Evolutionary conservation across 2,329 filamentous ascomycete genomes (phyloP), one percentile per base, ranked within the genome.

Genomic region (Diaporthe helianthi): DNA sequence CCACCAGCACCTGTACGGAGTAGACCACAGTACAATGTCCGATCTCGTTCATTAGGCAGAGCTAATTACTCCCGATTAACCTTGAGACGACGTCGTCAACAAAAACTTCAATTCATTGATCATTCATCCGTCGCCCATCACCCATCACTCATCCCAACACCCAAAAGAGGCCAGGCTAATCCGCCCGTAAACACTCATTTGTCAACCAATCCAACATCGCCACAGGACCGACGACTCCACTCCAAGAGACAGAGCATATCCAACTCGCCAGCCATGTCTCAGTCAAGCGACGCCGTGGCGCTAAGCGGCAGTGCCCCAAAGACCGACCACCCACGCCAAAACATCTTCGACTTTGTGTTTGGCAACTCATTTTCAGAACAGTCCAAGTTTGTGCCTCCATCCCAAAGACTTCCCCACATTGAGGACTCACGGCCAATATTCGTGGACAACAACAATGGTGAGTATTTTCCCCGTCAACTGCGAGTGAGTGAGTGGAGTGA

Each of bases 361-460:
- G 76, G 78, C 69, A 77, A 79, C 54, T 80, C 81, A 0, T 82
- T 82, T 44, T 70, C 75, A 31, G 63, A 71, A 2, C 73, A 78
- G 64, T 78, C 71, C 55, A 74, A 75, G 4, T 77, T 75, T 65
- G 73, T 75, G 0, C 76, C 79, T 13, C 60, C 74, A 1, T 71
- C 73, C 3, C 79, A 79, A 33, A 70, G 71, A 4, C 72, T 83
- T 6, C 73, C 77, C 3, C 75, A 65, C n/a, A 76, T 81, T 49
- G 75, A 77, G 26, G 75, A 76, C 0, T 74, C 75, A 31, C 72
- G 76, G 49, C 77, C 78, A 24, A 78, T 83, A 66, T 82, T 82
- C 69, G 75, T 83, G 26, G 81, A 83, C 71, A 76, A 82, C 67
- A 78, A 78, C 65, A 77, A 76, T 33, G 78, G 81, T 82, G 73